phyloP scores from a whole-genome alignment of 176 grass and related monocot species.

The Eragrostis nindensis region DNA sequence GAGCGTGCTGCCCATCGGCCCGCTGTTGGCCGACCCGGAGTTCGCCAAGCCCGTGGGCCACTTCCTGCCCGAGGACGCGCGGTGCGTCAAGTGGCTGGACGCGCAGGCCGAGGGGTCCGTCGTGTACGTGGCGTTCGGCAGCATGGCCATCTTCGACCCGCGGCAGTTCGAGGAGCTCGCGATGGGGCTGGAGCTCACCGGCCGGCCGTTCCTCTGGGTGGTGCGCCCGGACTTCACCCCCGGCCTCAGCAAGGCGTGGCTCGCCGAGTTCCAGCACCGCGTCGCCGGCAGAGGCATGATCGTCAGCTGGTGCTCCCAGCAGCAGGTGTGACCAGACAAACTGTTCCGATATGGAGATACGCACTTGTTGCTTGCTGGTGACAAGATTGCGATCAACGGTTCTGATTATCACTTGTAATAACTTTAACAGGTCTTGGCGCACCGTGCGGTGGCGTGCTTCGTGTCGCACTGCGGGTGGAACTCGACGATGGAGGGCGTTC shows the following conservation, averaged over 20 bases:
- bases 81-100: constrained; percentile 65
- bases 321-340: constrained; percentile 31
- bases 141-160: constrained; percentile 45
- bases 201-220: constrained; percentile 65
- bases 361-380: not conserved
- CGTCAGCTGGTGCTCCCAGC: constrained; percentile 60
- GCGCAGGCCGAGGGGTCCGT: constrained; percentile 42
- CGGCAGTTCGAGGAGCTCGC: constrained; percentile 64
- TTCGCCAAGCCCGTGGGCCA: constrained; percentile 30
- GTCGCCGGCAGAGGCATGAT: constrained; percentile 50
- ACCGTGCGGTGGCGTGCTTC: not conserved
- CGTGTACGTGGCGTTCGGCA: constrained; percentile 75
- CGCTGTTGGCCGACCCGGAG: constrained; percentile 34
- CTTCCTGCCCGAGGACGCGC: constrained; percentile 54
- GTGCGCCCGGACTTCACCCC: constrained; percentile 49
- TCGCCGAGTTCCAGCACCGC: constrained; percentile 36
- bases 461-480: constrained; percentile 7
- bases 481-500: constrained; percentile 51
- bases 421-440: not conserved
- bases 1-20: constrained; percentile 54
- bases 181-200: constrained; percentile 41
- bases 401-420: not conserved
- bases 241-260: constrained; percentile 24
- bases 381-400: not conserved
- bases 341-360: too few relatives aligned